Evolutionary conservation across 305 asterid genomes (phyloP).

Genomic region (Solanum hybrid): DNA sequence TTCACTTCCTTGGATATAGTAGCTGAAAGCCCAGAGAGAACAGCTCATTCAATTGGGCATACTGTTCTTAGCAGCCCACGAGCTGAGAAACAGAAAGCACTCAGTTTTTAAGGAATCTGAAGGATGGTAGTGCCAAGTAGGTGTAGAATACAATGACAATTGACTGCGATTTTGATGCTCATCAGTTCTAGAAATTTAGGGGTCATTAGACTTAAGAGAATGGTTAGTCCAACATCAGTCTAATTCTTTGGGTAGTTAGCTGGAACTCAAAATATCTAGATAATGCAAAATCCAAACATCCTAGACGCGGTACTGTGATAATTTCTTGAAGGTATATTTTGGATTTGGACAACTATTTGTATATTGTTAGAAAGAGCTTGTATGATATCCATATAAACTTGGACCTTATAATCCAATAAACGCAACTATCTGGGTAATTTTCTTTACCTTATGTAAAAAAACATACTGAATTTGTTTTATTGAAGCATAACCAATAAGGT

Average conservation of each 20-base stretch:
- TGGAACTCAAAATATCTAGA: neutral
- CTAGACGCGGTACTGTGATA: neutral
- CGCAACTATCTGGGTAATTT: neutral
- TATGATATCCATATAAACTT: neutral
- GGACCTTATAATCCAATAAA: neutral
- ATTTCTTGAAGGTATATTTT: neutral
- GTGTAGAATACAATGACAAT: neutral
- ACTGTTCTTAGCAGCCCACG: neutral
- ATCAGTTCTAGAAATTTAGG: neutral
- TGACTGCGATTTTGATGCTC: neutral
- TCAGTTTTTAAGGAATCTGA: neutral
- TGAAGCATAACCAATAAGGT: neutral
- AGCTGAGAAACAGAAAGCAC: constrained; percentile 1
- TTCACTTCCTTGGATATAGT: constrained; percentile 27
- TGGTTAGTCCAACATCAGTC: neutral
- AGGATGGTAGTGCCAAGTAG: neutral
- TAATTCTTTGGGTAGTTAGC: neutral
- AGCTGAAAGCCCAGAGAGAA: constrained; percentile 27
- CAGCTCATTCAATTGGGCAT: constrained; percentile 17
- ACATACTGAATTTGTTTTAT: neutral
- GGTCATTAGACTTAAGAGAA: neutral
- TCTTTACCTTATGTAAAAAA: neutral
- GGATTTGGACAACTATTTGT: neutral
- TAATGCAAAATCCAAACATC: neutral
- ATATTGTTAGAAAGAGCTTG: neutral